Evolutionary conservation across 139 green algal genomes (phyloP).

Genomic region (Micromonas commoda): DNA sequence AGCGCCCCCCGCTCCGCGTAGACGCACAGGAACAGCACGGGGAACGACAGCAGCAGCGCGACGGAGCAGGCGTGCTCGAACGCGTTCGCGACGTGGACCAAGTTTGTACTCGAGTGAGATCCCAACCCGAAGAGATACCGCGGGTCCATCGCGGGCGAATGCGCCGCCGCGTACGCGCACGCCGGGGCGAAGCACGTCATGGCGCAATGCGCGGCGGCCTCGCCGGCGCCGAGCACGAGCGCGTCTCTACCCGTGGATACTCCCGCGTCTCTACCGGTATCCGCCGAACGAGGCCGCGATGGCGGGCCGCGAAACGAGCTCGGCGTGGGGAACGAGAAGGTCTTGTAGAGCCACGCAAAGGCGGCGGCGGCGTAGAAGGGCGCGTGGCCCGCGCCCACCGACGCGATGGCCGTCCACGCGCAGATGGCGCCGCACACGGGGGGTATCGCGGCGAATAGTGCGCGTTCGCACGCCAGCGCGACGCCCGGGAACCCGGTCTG

Average conservation of each 20-base stretch:
- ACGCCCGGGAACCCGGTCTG: slow-evolving; percentile 74
- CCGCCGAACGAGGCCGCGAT: slow-evolving; percentile 13
- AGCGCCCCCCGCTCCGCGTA: slow-evolving; percentile 30
- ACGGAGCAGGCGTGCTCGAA: not conserved
- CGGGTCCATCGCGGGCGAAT: not conserved
- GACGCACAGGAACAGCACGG: slow-evolving; percentile 10
- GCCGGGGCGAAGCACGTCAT: not conserved
- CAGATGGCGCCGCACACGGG: slow-evolving; percentile 54
- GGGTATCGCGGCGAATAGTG: slow-evolving; percentile 62
- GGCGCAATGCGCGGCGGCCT: not conserved
- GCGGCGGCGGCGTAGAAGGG: slow-evolving; percentile 75
- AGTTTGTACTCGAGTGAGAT: not conserved
- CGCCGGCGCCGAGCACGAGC: not conserved
- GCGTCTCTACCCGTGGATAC: too few species aligned
- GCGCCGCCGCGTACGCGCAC: not conserved
- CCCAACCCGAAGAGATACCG: not conserved
- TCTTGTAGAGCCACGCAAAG: slow-evolving; percentile 56
- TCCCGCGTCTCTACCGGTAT: not conserved
- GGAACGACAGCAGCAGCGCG: slow-evolving; percentile 12
- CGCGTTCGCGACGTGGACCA: not conserved
- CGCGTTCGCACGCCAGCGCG: slow-evolving; percentile 75
- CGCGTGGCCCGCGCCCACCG: slow-evolving; percentile 42
- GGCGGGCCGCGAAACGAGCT: slow-evolving; percentile 72
- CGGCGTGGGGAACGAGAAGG: slow-evolving; percentile 61
- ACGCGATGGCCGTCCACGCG: slow-evolving; percentile 36